These are phyloP conservation scores for Candolleomyces aberdarensis DNA, from an alignment of 768 basidiomycete genomes.

Conservation along the genomic window DNA sequence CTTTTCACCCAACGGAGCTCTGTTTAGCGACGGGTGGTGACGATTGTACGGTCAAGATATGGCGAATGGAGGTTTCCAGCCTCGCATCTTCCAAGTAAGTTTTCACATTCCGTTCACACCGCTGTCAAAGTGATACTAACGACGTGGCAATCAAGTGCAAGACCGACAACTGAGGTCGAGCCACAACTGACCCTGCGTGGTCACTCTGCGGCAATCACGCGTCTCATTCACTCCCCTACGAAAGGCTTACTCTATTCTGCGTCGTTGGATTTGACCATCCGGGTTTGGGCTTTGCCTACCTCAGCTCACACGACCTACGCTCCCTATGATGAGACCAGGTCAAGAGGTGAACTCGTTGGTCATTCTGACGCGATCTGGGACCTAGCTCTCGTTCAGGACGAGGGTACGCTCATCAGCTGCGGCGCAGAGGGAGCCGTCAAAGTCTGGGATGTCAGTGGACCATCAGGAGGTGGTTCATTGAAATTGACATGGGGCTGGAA, in stretches of 20 bases:
- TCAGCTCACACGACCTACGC: conserved; percentile 85
- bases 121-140: conserved; percentile 14
- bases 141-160: conserved; percentile 40
- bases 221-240: conserved; percentile 74
- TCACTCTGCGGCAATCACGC: conserved; percentile 88
- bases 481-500: conserved; percentile 78
- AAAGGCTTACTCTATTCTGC: conserved; percentile 84
- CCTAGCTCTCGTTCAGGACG: conserved; percentile 78
- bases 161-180: conserved; percentile 82
- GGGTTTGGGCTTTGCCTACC: conserved; percentile 82
- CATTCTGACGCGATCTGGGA: conserved; percentile 98
- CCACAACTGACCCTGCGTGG: conserved; percentile 92
- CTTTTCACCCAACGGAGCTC: conserved; percentile 84
- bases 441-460: conserved; percentile 84
- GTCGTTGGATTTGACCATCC: conserved; percentile 90
- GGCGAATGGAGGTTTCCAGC: conserved; percentile 80
- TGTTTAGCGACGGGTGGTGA: conserved; percentile 92
- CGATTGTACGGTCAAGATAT: conserved; percentile 94
- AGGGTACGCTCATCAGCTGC: conserved; percentile 82
- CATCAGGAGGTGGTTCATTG: conserved; percentile 61
- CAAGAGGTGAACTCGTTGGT: conserved; percentile 79
- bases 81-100: conserved; percentile 78
- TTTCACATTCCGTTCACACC: conserved; percentile 11
- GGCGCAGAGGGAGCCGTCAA: conserved; percentile 91
- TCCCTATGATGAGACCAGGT: conserved; percentile 78